Base-by-base conservation (phyloP, 768 basidiomycete genomes). In the Pseudohyphozyma bogoriensis region DNA sequence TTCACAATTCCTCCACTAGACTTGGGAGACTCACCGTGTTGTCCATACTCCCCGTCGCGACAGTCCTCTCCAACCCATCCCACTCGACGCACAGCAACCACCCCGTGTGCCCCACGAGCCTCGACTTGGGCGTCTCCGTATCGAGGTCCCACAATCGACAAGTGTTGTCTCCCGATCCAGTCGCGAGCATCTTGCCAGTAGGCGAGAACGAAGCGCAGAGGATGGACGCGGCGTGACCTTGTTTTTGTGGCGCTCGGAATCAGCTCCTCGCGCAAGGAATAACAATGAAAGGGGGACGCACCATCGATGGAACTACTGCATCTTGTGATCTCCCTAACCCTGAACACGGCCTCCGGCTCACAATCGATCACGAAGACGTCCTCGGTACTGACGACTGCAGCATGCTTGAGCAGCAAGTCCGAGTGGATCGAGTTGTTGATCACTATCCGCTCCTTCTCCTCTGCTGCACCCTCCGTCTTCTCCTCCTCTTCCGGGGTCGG, bases 61-160 rank as follows among this genome's bases (percentile, higher is more conserved):
- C 76, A 68, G 84, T 85, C 46, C 90, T 77, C 71, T 96, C 92
- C 78, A 87, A 80, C 0, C 87, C 87, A 69, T 96, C 91, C 92
- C 93, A 99, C 70, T 96, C 95, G 7, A 91, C 87, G 68, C 90
- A 96, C 2, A 97, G 79, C 2, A 99, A 90, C 93, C 92, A 96
- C 1, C 91, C 92, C 66, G 83, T 83, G 71, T 99, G 95, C 0
- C 95, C 95, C 0, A 80, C 75, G 22, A 97, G 79, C 18, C 84
- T 85, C 71, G 88, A 85, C 42, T 87, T 88, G 1, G 95, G 93
- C 9, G 83, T 85, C 73, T 97, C 95, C 0, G 87, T 93, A 69
- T 85, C 81, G 51, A 97, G 80, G 73, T 97, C 86, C 95, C 95
- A 97, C 28, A 99, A 75, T 5, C 95, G 82, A 16, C 86, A 90